Evolutionary conservation across 176 grass and related monocot genomes (phyloP), one percentile per base, ranked within the genome.

Genomic region (Microstegium vimineum): DNA sequence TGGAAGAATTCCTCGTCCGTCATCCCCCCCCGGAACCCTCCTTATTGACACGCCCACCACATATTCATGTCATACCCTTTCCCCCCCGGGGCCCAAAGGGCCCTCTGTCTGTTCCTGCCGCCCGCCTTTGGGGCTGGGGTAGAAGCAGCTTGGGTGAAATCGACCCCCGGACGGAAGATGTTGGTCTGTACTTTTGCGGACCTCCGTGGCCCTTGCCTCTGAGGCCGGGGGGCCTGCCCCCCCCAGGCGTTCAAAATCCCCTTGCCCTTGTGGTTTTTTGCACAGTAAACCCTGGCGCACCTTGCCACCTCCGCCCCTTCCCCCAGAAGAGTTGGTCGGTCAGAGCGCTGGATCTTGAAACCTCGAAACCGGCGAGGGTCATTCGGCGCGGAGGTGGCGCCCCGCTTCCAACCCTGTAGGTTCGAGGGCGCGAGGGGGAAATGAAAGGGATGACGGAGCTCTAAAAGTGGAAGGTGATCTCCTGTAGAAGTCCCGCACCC

Each of bases 381-480:
- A 94, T 98, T 98, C 95, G 0, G 95, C 95, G 4, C 95, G 90
- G 49, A 98, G 92, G 77, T 98, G 62, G 95, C 86, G 1, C 95
- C 95, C 22, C 92, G 82, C 91, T 98, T 98, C 95, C 95, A 98
- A 98, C 90, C 83, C 88, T 91, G 78, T 95, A 98, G 69, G 95
- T 98, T 98, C 95, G 95, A 98, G 30, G 95, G 95, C 25, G 95
- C 95, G 52, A 98, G 91, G 54, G 86, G 23, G 95, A 98, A 62
- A 98, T 93, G 86, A 98, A 98, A 1, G 95, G 95, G 33, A 98
- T 98, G 69, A 98, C 92, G 69, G 95, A 98, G 90, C 95, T 98
- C 86, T 98, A 92, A 31, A 98, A 98, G 81, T 98, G 92, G 86
- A 98, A 98, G 11, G 92, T 94, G 74, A 98, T 95, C 67, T 98